These are phyloP conservation scores for Debaryomyces fabryi DNA, from an alignment of 1,139 yeast genomes.

Conservation along the genomic window DNA sequence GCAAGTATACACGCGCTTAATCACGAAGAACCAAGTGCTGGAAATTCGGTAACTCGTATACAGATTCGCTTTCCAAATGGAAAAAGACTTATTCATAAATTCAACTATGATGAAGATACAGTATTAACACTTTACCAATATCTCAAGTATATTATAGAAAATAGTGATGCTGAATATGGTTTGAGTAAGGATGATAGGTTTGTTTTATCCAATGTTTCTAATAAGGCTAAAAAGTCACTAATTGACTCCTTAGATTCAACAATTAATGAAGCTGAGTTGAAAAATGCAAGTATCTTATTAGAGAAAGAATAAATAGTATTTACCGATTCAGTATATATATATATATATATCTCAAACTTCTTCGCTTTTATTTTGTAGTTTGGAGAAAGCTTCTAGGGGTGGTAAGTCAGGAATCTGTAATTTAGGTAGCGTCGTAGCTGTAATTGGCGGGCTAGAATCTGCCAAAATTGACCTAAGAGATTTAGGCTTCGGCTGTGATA, in stretches of 20 bases:
- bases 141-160: conserved; percentile 56
- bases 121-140: conserved; percentile 46
- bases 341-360: conserved; percentile 3
- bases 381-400: conserved; percentile 30
- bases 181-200: conserved; percentile 42
- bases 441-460: conserved; percentile 4
- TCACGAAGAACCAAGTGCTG: conserved; percentile 58
- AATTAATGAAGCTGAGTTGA: conserved; percentile 74
- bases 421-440: not conserved
- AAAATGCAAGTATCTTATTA: conserved; percentile 77
- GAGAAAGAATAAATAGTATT: conserved; percentile 45
- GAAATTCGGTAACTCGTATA: conserved; percentile 68
- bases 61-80: conserved; percentile 91
- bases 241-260: conserved; percentile 59
- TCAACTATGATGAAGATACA: conserved; percentile 51
- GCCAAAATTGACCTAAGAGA: conserved; percentile 3
- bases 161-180: conserved; percentile 57
- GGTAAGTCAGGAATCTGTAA: conserved; percentile 25
- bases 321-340: conserved; percentile 2
- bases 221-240: conserved; percentile 62
- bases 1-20: conserved; percentile 49
- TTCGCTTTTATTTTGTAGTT: conserved; percentile 6
- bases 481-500: not conserved
- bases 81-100: conserved; percentile 74
- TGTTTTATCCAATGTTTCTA: conserved; percentile 60